Conservation (phyloP, 1,139 yeast genomes). For the Pichia sp. region DNA sequence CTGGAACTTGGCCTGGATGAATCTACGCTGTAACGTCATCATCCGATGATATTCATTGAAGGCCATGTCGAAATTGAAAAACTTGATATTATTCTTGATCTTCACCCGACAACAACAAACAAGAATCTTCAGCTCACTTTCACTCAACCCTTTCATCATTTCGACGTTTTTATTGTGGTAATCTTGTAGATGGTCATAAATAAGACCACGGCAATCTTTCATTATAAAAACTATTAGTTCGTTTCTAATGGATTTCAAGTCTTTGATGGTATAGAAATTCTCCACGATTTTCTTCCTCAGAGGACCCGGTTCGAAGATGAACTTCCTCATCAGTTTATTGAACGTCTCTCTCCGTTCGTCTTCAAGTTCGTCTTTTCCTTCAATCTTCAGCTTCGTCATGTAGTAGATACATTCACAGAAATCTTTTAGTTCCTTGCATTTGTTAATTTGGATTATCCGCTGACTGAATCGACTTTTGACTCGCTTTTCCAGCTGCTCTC, state of each 20-base stretch:
- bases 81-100: slow-evolving; percentile 46
- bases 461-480: slow-evolving; percentile 89
- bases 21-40: slow-evolving; percentile 39
- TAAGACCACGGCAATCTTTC: neutral
- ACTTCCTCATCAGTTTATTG: slow-evolving; percentile 39
- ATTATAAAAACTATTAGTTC: slow-evolving; percentile 35
- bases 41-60: slow-evolving; percentile 66
- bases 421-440: slow-evolving; percentile 36
- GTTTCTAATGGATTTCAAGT: slow-evolving; percentile 47
- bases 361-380: slow-evolving; percentile 9
- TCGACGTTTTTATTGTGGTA: slow-evolving; percentile 13
- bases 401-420: slow-evolving; percentile 29
- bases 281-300: slow-evolving; percentile 32
- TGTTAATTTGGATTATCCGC: slow-evolving; percentile 53
- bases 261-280: slow-evolving; percentile 53
- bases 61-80: slow-evolving; percentile 65
- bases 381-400: slow-evolving; percentile 10
- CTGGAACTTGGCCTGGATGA: slow-evolving; percentile 27
- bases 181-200: slow-evolving; percentile 5
- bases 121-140: slow-evolving; percentile 58
- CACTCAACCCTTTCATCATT: slow-evolving; percentile 44
- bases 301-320: slow-evolving; percentile 24
- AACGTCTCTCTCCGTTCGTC: slow-evolving; percentile 33
- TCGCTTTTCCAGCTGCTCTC: slow-evolving; percentile 82
- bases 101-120: slow-evolving; percentile 70